Evolutionary conservation across 2,329 filamentous ascomycete genomes (phyloP).

Genomic region (Tolypocladium album): DNA sequence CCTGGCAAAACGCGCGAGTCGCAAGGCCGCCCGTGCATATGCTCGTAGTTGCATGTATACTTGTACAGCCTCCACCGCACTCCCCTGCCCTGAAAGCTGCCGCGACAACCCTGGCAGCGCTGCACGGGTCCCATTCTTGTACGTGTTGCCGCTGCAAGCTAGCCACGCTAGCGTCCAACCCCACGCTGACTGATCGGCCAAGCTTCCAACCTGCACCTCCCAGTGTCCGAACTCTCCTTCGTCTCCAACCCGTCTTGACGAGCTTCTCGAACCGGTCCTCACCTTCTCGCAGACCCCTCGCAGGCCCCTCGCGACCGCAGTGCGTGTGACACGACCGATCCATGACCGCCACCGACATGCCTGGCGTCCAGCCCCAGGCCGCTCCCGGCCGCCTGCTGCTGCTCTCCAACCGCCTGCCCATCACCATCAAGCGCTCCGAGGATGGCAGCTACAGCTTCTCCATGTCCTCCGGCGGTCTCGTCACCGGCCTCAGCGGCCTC

Average conservation of each 20-base stretch:
- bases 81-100: no score
- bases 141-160: neutral
- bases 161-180: neutral
- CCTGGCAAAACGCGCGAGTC: neutral
- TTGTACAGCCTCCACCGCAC: no score
- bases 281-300: neutral
- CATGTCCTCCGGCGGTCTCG: conserved; percentile 93
- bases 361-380: conserved; percentile 19
- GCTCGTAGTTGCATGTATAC: no score
- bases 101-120: neutral
- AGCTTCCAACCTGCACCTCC: neutral
- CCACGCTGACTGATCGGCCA: neutral
- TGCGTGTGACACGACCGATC: neutral
- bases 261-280: neutral
- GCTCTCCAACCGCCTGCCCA: conserved; percentile 88
- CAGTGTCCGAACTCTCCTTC: neutral
- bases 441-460: conserved; percentile 88
- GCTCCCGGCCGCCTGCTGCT: conserved; percentile 55
- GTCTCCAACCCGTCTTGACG: neutral
- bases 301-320: neutral
- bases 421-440: conserved; percentile 89
- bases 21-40: neutral
- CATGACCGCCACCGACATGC: conserved; percentile 13
- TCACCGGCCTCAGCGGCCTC: conserved; percentile 84
- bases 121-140: neutral